phyloP scores from a whole-genome alignment of 805 yeast genomes.

The Lipomyces orientalis region DNA sequence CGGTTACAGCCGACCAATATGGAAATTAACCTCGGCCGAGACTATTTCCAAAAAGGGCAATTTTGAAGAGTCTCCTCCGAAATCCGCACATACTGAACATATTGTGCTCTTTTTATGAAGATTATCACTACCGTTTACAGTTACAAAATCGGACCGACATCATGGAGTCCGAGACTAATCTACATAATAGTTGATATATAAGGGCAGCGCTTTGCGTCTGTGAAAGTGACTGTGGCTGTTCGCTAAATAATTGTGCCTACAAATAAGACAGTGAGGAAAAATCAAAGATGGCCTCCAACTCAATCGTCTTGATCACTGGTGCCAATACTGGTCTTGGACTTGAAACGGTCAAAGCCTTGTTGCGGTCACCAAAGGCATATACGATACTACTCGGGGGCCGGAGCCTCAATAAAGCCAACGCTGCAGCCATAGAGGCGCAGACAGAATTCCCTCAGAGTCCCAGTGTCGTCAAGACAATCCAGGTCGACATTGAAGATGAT shows the following conservation, averaged over 20 bases:
- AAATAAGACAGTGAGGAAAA: background rate
- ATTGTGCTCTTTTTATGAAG: background rate
- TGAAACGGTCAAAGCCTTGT: slow-evolving; percentile 5
- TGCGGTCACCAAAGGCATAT: background rate
- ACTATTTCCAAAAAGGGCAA: too few relatives aligned
- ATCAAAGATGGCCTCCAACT: slow-evolving; percentile 3
- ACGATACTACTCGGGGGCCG: background rate
- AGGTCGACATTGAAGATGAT: slow-evolving; percentile 4
- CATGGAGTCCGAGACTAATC: background rate
- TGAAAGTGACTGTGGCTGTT: background rate
- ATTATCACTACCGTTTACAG: background rate
- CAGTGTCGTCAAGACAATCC: background rate
- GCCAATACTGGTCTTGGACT: slow-evolving; percentile 11
- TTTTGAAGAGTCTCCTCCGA: too few relatives aligned
- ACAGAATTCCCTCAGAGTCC: background rate
- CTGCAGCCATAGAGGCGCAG: background rate
- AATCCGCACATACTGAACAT: background rate
- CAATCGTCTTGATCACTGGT: slow-evolving; percentile 6
- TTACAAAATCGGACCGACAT: background rate
- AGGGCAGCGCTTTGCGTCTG: background rate
- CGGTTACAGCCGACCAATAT: too few relatives aligned
- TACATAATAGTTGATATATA: too few relatives aligned
- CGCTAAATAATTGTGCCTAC: background rate
- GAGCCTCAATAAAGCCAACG: background rate
- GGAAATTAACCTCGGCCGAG: too few relatives aligned